These are phyloP conservation scores for Stachybotrys chartarum DNA, from an alignment of 2,329 filamentous ascomycete genomes.

Conservation along the genomic window DNA sequence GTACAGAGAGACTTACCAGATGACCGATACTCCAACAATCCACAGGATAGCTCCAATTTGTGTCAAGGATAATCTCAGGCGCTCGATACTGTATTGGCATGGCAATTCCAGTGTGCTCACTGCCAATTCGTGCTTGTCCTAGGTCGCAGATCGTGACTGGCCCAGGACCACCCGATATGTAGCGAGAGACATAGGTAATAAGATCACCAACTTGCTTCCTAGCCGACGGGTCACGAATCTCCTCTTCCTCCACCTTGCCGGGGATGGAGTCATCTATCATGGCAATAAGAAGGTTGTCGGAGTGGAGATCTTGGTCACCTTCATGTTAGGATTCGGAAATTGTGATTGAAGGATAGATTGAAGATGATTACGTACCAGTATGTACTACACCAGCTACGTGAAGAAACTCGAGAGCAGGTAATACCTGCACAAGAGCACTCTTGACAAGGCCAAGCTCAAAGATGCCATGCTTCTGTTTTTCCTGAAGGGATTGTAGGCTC, in stretches of 20 bases:
- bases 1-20: conserved; percentile 19
- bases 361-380: conserved; percentile 13
- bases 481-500: conserved; percentile 25
- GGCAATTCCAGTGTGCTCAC: conserved; percentile 11
- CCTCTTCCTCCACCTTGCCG: conserved; percentile 19
- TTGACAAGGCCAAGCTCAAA: conserved; percentile 19
- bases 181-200: conserved; percentile 22
- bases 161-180: conserved; percentile 22
- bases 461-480: conserved; percentile 14
- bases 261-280: conserved; percentile 22
- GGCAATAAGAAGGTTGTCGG: conserved; percentile 27
- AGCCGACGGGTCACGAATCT: conserved; percentile 20
- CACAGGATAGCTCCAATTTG: conserved; percentile 23
- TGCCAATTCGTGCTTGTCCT: conserved; percentile 26
- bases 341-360: background rate
- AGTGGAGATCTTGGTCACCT: conserved; percentile 22
- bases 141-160: conserved; percentile 24
- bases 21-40: conserved; percentile 29
- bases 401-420: conserved; percentile 15
- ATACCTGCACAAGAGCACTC: conserved; percentile 12
- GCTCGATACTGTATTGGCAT: conserved; percentile 24
- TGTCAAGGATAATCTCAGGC: conserved; percentile 28
- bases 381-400: conserved; percentile 17
- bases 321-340: conserved; percentile 1
- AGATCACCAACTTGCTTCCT: conserved; percentile 18